Conservation (phyloP, 306 rosid species). For the Cicer cuneatum region DNA sequence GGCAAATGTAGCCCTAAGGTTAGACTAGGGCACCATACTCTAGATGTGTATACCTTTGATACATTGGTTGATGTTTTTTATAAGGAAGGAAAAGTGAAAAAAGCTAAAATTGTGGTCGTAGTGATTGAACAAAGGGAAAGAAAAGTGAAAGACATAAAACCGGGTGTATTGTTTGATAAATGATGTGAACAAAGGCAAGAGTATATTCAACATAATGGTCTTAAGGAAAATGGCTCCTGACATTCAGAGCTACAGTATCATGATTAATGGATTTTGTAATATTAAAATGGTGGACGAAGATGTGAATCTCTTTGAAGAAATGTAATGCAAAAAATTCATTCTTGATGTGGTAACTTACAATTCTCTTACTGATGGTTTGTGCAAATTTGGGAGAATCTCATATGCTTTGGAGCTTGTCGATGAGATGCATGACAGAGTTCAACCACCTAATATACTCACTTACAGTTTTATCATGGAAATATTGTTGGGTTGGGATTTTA, state of each 20-base stretch:
- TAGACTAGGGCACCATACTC: background rate
- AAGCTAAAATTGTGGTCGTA: background rate
- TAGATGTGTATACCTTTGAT: background rate
- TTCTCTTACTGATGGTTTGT: conserved; percentile 11
- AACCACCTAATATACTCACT: background rate
- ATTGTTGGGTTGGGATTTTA: too few species aligned
- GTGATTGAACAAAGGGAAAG: too few species aligned
- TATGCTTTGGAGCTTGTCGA: background rate
- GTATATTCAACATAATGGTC: too few species aligned
- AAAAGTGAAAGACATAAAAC: background rate
- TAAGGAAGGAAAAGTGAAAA: background rate
- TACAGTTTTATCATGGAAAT: background rate
- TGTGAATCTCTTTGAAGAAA: background rate
- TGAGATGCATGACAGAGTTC: conserved; percentile 28
- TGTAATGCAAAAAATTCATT: background rate
- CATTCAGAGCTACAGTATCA: background rate
- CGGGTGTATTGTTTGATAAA: background rate
- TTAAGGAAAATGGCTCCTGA: too few species aligned
- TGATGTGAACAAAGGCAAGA: background rate
- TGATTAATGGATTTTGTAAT: background rate
- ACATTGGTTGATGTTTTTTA: background rate
- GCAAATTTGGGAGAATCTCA: conserved; percentile 23
- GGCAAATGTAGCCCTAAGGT: too few species aligned
- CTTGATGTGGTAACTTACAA: background rate
- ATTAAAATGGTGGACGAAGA: background rate